These are phyloP conservation scores for Solanum virginianum DNA, from an alignment of 257 asterid species.

Conservation along the genomic window DNA sequence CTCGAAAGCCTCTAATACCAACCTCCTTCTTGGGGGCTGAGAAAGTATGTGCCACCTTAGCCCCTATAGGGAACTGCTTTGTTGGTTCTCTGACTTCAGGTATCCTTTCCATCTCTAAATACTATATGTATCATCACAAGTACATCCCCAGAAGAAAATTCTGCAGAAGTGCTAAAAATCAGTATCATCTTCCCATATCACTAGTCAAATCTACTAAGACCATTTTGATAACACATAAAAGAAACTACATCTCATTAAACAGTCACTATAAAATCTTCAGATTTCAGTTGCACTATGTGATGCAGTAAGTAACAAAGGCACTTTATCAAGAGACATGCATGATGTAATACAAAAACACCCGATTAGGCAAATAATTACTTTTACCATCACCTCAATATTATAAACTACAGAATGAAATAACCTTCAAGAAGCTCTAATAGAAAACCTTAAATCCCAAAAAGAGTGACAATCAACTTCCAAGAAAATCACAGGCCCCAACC, in stretches of 20 bases:
- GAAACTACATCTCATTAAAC: not conserved
- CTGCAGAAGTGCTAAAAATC: not conserved
- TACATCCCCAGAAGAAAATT: constrained; percentile 3
- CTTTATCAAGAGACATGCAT: not conserved
- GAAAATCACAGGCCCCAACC: not conserved
- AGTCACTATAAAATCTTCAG: not conserved
- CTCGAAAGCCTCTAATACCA: constrained; percentile 25
- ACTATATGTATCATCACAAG: constrained; percentile 46
- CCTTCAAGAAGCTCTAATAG: not conserved
- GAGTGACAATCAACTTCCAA: not conserved
- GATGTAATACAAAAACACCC: not conserved
- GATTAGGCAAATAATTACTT: not conserved
- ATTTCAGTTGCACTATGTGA: not conserved
- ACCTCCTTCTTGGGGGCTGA: constrained; percentile 26
- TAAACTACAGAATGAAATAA: not conserved
- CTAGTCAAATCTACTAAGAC: not conserved
- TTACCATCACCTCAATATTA: not conserved
- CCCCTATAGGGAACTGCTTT: constrained; percentile 21
- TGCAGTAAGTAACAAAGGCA: not conserved
- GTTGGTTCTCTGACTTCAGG: constrained; percentile 37
- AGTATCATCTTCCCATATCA: not conserved
- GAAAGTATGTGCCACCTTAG: constrained; percentile 18
- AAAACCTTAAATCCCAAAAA: not conserved
- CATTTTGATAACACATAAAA: not conserved
- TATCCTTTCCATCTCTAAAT: constrained; percentile 45